Evolutionary conservation across 257 asterid species (phyloP).

Genomic region (Petrea volubilis): DNA sequence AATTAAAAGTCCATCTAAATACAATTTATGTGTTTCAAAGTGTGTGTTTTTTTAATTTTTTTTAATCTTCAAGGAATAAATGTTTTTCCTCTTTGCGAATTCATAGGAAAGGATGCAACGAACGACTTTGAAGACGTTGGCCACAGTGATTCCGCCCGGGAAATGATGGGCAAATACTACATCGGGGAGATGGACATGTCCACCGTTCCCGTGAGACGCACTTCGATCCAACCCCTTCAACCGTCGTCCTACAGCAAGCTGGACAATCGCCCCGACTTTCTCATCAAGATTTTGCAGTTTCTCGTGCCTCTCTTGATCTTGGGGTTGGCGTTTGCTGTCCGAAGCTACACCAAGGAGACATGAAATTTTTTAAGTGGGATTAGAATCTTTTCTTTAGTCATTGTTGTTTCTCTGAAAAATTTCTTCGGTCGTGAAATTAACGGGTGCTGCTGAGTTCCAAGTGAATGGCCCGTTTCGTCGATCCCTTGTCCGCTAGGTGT

Average conservation of each 20-base stretch:
- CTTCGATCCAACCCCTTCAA: constrained; percentile 46
- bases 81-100: too few relatives aligned
- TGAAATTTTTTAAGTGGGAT: constrained; percentile 13
- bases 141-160: constrained; percentile 77
- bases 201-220: constrained; percentile 62
- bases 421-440: too few relatives aligned
- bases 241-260: constrained; percentile 41
- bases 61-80: too few relatives aligned
- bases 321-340: constrained; percentile 74
- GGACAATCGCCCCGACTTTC: constrained; percentile 58
- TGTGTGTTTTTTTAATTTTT: too few relatives aligned
- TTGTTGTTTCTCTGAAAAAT: too few relatives aligned
- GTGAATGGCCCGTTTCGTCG: too few relatives aligned
- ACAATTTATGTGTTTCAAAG: too few relatives aligned
- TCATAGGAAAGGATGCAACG: constrained; percentile 82
- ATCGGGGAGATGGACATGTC: constrained; percentile 65
- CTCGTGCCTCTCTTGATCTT: constrained; percentile 75
- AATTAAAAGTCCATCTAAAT: too few relatives aligned
- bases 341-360: constrained; percentile 79
- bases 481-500: too few relatives aligned
- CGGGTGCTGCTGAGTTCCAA: too few relatives aligned
- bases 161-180: constrained; percentile 64
- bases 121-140: constrained; percentile 82
- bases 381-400: neutral
- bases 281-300: constrained; percentile 73